Conservation (phyloP, 768 basidiomycete genomes). For the Collybia sp. region DNA sequence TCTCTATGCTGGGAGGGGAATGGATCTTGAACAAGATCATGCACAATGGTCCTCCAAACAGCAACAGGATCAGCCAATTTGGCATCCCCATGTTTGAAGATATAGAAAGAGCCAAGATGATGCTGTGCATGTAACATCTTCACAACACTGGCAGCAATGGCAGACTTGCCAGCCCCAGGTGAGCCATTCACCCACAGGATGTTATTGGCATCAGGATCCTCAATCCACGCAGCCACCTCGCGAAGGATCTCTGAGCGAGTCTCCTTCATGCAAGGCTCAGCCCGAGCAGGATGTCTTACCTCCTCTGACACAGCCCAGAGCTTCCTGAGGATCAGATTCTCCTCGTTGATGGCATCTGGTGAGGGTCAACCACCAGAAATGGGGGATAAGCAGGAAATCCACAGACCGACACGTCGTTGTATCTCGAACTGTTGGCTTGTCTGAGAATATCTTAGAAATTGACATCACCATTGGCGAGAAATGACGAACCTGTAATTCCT, state of each 20-base stretch:
- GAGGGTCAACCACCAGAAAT: too few species aligned
- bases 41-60: conserved; percentile 9
- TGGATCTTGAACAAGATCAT: background rate
- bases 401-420: too few species aligned
- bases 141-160: conserved; percentile 9
- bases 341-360: too few species aligned
- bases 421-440: too few species aligned
- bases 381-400: too few species aligned
- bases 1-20: too few species aligned
- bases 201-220: background rate
- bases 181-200: background rate
- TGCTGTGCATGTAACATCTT: conserved; percentile 4
- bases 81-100: conserved; percentile 9
- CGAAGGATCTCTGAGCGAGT: background rate
- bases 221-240: background rate
- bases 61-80: conserved; percentile 2
- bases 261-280: background rate
- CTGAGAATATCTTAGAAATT: too few species aligned
- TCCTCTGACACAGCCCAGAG: too few species aligned
- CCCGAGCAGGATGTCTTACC: too few species aligned
- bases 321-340: too few species aligned
- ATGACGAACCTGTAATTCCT: too few species aligned
- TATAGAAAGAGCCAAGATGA: conserved; percentile 13
- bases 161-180: background rate
- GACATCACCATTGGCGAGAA: too few species aligned